These are phyloP conservation scores for Parathielavia hyrcaniae DNA, from an alignment of 495 filamentous ascomycete species.

Conservation along the genomic window DNA sequence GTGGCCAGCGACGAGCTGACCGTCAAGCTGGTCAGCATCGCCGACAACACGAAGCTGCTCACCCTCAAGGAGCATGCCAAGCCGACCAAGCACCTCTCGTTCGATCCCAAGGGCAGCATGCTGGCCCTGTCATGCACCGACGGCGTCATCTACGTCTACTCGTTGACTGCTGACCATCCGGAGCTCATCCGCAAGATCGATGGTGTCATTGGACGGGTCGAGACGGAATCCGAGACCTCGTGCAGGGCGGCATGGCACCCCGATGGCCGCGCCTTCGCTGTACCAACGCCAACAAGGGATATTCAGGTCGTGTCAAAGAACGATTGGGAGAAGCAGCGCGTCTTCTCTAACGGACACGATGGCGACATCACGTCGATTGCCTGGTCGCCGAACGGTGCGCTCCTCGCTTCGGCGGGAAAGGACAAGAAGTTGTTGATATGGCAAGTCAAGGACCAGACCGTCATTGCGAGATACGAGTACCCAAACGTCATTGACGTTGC, in stretches of 20 bases:
- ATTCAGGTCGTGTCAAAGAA: slow-evolving; percentile 76
- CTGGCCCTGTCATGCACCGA: slow-evolving; percentile 81
- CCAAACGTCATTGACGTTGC: slow-evolving; percentile 73
- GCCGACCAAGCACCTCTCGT: slow-evolving; percentile 82
- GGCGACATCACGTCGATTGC: slow-evolving; percentile 79
- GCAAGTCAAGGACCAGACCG: slow-evolving; percentile 79
- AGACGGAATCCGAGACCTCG: slow-evolving; percentile 70
- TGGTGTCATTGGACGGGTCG: slow-evolving; percentile 70
- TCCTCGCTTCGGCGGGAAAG: slow-evolving; percentile 73
- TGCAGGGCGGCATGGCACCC: slow-evolving; percentile 85
- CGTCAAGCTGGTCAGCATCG: slow-evolving; percentile 76
- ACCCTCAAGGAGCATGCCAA: slow-evolving; percentile 75
- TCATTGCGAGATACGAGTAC: slow-evolving; percentile 67
- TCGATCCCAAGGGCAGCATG: slow-evolving; percentile 72
- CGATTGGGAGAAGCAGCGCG: slow-evolving; percentile 80
- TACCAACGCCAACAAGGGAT: slow-evolving; percentile 74
- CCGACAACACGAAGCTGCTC: slow-evolving; percentile 66
- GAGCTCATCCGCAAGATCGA: slow-evolving; percentile 76
- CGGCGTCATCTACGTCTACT: slow-evolving; percentile 84
- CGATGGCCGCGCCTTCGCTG: slow-evolving; percentile 85
- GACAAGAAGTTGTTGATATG: slow-evolving; percentile 82
- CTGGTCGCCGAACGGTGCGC: slow-evolving; percentile 91
- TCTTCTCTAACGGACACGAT: slow-evolving; percentile 70
- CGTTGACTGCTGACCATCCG: slow-evolving; percentile 70
- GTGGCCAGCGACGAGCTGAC: slow-evolving; percentile 95